Conservation (phyloP, 371 early-diverging fungal genomes). For the Massospora cicadina region DNA sequence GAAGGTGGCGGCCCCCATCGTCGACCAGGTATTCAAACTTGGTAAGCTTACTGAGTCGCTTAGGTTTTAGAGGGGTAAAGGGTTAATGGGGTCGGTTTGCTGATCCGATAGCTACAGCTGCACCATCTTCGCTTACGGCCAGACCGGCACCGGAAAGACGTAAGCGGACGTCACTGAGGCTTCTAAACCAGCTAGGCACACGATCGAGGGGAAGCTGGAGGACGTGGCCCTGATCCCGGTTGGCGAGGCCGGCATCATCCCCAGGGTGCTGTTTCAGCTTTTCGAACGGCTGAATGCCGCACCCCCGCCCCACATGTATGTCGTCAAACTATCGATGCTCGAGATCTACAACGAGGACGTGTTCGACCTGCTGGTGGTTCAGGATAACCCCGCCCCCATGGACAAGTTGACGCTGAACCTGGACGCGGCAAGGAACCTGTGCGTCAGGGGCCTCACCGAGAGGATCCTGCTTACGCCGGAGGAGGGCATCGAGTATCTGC, state of each 20-base stretch:
- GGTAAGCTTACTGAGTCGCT: neutral
- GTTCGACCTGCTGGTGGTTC: slow-evolving; percentile 61
- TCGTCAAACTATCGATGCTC: slow-evolving; percentile 88
- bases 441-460: slow-evolving; percentile 61
- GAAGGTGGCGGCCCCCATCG: slow-evolving; percentile 68
- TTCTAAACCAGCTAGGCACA: slow-evolving; percentile 19
- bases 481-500: slow-evolving; percentile 58
- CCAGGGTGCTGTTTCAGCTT: slow-evolving; percentile 61
- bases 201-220: slow-evolving; percentile 69
- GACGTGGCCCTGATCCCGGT: slow-evolving; percentile 17
- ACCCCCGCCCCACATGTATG: slow-evolving; percentile 61
- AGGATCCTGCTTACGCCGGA: slow-evolving; percentile 36
- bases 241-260: slow-evolving; percentile 68
- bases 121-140: slow-evolving; percentile 98
- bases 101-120: slow-evolving; percentile 78
- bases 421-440: slow-evolving; percentile 37
- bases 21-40: slow-evolving; percentile 43
- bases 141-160: slow-evolving; percentile 97
- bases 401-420: slow-evolving; percentile 37
- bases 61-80: slow-evolving; percentile 10
- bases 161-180: slow-evolving; percentile 19
- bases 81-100: slow-evolving; percentile 16
- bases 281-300: slow-evolving; percentile 35
- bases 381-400: slow-evolving; percentile 25
- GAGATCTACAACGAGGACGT: slow-evolving; percentile 99